Evolutionary conservation across 495 filamentous ascomycete genomes (phyloP).

Genomic region (Penicillium fimorum): DNA sequence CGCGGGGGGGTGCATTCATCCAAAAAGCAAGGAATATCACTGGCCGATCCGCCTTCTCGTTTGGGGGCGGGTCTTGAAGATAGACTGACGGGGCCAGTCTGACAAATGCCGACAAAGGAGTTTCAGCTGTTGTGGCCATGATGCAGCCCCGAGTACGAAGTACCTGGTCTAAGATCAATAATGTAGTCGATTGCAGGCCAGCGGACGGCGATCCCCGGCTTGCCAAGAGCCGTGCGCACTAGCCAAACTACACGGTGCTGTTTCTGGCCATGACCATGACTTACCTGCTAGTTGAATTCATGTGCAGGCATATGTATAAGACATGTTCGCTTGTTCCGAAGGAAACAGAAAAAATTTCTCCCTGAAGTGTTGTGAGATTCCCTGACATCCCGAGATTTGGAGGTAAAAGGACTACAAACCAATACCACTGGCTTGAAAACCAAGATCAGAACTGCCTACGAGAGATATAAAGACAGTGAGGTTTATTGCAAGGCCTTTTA

Average conservation of each 20-base stretch:
- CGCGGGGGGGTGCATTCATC: slow-evolving; percentile 44
- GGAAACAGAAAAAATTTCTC: background rate
- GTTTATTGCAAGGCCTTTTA: slow-evolving; percentile 2
- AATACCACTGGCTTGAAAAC: background rate
- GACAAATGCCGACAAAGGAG: slow-evolving; percentile 24
- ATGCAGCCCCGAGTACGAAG: background rate
- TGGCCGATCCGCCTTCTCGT: slow-evolving; percentile 11
- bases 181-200: background rate
- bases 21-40: slow-evolving; percentile 44
- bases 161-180: background rate
- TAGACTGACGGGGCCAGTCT: slow-evolving; percentile 39
- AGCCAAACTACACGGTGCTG: background rate
- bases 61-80: slow-evolving; percentile 25
- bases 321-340: background rate
- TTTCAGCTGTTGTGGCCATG: slow-evolving; percentile 10
- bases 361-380: background rate
- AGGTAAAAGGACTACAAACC: background rate
- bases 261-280: background rate
- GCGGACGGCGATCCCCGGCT: background rate
- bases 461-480: background rate
- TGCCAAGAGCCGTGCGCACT: slow-evolving; percentile 12
- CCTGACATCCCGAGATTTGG: background rate
- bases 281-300: background rate
- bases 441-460: background rate
- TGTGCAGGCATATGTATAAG: background rate